phyloP scores from a whole-genome alignment of 352 stramenopile species.

The Pythium chondricola region DNA sequence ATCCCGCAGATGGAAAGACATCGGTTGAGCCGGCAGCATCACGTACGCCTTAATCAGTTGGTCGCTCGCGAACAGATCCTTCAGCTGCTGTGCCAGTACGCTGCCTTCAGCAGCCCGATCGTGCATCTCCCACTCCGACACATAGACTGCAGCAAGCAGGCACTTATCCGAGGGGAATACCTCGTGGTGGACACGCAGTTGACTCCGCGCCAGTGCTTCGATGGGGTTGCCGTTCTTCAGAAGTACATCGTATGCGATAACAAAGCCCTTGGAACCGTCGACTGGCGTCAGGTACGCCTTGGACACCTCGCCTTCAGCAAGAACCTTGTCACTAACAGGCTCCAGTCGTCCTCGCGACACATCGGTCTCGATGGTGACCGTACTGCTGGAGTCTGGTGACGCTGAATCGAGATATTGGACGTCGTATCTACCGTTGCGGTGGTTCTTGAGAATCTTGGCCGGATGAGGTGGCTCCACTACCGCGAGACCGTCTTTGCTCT shows the following conservation, averaged over 20 bases:
- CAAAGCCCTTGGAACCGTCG: background rate
- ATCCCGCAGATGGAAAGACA: slow-evolving; percentile 34
- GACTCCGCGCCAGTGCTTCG: slow-evolving; percentile 21
- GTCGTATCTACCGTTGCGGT: slow-evolving; percentile 45
- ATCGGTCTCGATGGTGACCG: slow-evolving; percentile 9
- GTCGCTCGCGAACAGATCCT: slow-evolving; percentile 36
- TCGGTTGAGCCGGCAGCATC: slow-evolving; percentile 25
- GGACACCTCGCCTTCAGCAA: slow-evolving; percentile 31
- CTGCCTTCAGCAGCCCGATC: slow-evolving; percentile 9
- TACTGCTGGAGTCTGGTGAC: background rate
- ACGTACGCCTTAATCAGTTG: slow-evolving; percentile 48
- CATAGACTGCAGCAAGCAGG: slow-evolving; percentile 34
- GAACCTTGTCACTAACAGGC: slow-evolving; percentile 14
- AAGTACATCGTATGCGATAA: slow-evolving; percentile 30
- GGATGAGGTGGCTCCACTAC: slow-evolving; percentile 7
- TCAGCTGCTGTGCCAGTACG: slow-evolving; percentile 17
- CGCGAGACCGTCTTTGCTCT: background rate
- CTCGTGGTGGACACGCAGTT: slow-evolving; percentile 33
- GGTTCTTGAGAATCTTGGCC: slow-evolving; percentile 29
- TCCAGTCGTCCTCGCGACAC: slow-evolving; percentile 33
- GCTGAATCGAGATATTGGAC: slow-evolving; percentile 37
- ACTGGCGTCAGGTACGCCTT: slow-evolving; percentile 13
- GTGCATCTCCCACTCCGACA: slow-evolving; percentile 14
- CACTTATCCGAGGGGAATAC: slow-evolving; percentile 33
- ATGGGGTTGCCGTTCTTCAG: slow-evolving; percentile 37